These are phyloP conservation scores for Aspergillus sp. DNA, from an alignment of 2,329 filamentous ascomycete genomes.

Conservation along the genomic window DNA sequence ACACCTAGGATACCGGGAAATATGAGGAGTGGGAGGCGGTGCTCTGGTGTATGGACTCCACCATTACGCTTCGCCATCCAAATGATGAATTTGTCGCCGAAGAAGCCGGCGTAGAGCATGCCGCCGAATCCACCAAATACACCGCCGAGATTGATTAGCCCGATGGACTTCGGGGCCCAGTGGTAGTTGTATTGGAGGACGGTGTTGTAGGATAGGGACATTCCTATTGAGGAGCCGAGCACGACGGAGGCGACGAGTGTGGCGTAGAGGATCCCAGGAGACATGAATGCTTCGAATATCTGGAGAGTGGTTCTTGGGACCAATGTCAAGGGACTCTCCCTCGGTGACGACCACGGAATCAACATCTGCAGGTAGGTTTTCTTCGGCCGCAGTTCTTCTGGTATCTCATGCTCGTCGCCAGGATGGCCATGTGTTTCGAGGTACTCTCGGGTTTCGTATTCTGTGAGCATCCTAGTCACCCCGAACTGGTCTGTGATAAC, in stretches of 20 bases:
- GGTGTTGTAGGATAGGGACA: slow-evolving; percentile 40
- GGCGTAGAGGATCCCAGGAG: slow-evolving; percentile 41
- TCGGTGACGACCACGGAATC: slow-evolving; percentile 23
- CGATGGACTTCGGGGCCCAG: slow-evolving; percentile 29
- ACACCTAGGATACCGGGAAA: slow-evolving; percentile 32
- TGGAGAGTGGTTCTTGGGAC: slow-evolving; percentile 20
- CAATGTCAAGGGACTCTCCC: slow-evolving; percentile 12
- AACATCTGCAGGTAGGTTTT: slow-evolving; percentile 30
- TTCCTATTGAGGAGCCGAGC: slow-evolving; percentile 39
- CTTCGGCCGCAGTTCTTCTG: not conserved
- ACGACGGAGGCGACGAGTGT: slow-evolving; percentile 39
- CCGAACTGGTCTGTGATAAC: slow-evolving; percentile 43
- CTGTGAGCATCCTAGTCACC: slow-evolving; percentile 35
- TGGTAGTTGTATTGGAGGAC: slow-evolving; percentile 35
- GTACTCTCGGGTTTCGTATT: slow-evolving; percentile 27
- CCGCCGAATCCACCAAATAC: slow-evolving; percentile 29
- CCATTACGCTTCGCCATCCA: slow-evolving; percentile 31
- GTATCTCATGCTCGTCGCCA: not conserved
- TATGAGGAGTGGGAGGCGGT: slow-evolving; percentile 34
- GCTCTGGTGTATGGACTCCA: slow-evolving; percentile 37
- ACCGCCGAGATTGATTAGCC: slow-evolving; percentile 28
- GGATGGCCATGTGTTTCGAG: not conserved
- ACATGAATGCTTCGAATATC: slow-evolving; percentile 27
- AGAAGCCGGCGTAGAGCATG: slow-evolving; percentile 27
- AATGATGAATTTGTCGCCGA: slow-evolving; percentile 25